Conservation (phyloP, 2,329 filamentous ascomycete species). For the Cercospora berteroae region DNA sequence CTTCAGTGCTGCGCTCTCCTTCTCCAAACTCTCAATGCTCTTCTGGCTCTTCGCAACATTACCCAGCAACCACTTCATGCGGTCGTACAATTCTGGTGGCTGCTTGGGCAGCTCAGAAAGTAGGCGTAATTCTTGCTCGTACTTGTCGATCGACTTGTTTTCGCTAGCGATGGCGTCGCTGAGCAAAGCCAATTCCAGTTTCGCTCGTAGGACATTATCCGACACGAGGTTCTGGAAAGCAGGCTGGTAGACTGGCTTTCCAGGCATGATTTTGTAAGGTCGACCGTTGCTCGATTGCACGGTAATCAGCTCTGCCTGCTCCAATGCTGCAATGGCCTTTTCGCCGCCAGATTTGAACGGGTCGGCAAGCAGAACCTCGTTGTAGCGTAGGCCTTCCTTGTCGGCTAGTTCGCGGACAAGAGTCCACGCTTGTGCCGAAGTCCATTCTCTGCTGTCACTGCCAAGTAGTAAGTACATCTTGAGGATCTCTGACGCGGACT, state of each 20-base stretch:
- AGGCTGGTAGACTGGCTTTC: conserved; percentile 80
- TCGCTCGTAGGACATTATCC: conserved; percentile 70
- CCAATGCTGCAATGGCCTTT: conserved; percentile 71
- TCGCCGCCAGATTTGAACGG: conserved; percentile 73
- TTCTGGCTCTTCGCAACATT: conserved; percentile 73
- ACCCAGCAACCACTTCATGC: conserved; percentile 68
- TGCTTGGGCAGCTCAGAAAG: conserved; percentile 70
- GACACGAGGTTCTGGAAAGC: conserved; percentile 71
- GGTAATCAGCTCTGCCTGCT: conserved; percentile 81
- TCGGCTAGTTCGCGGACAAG: conserved; percentile 75
- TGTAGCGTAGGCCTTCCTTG: conserved; percentile 72
- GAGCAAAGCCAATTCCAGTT: conserved; percentile 66
- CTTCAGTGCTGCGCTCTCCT: conserved; percentile 68
- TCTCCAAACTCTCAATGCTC: conserved; percentile 72
- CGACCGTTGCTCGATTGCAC: conserved; percentile 72
- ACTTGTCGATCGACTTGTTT: conserved; percentile 71
- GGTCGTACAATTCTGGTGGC: conserved; percentile 63
- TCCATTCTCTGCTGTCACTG: conserved; percentile 66
- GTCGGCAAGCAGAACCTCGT: conserved; percentile 75
- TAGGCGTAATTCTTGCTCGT: conserved; percentile 71
- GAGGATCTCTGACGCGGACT: conserved; percentile 83
- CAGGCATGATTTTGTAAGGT: conserved; percentile 72
- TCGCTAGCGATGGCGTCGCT: conserved; percentile 69
- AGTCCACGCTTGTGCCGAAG: conserved; percentile 83
- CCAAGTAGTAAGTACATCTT: conserved; percentile 79